phyloP scores from a whole-genome alignment of 805 yeast genomes.

The Barnettozyma sp. region DNA sequence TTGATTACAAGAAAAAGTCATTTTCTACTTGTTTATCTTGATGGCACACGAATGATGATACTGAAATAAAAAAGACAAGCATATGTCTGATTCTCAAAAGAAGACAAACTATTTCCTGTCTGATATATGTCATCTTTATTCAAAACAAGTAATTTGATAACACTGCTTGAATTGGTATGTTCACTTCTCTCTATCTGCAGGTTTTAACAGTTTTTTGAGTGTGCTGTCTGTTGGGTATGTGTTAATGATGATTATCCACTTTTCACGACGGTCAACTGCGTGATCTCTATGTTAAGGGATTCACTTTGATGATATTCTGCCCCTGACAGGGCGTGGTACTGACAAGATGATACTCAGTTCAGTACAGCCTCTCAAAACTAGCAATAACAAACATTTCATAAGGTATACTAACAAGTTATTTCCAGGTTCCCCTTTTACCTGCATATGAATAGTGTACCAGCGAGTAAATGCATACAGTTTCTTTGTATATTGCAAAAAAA shows the following conservation, averaged over 20 bases:
- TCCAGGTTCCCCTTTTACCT: too few relatives aligned
- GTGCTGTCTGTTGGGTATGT: too few relatives aligned
- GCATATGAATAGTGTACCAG: too few relatives aligned
- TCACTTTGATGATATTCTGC: slow-evolving; percentile 69
- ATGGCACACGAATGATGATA: slow-evolving; percentile 63
- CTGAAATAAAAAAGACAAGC: slow-evolving; percentile 81
- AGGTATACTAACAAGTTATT: slow-evolving; percentile 8
- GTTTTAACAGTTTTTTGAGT: too few relatives aligned
- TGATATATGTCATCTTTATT: slow-evolving; percentile 32
- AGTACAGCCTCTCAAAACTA: too few relatives aligned
- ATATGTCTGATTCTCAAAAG: slow-evolving; percentile 83
- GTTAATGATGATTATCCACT: slow-evolving; percentile 54
- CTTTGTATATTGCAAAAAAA: too few relatives aligned
- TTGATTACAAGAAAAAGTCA: slow-evolving; percentile 25
- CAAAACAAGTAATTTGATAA: slow-evolving; percentile 7
- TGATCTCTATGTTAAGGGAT: slow-evolving; percentile 39
- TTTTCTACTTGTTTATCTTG: slow-evolving; percentile 22
- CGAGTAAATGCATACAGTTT: too few relatives aligned
- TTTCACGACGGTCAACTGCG: slow-evolving; percentile 73
- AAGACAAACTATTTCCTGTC: slow-evolving; percentile 59
- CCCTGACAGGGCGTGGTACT: slow-evolving; percentile 81
- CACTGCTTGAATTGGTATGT: slow-evolving; percentile 12
- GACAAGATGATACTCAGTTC: too few relatives aligned
- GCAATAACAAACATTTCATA: too few relatives aligned
- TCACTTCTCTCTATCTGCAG: too few relatives aligned